Evolutionary conservation across 768 basidiomycete species (phyloP).

Genomic region (Amanita pseudoporphyria): DNA sequence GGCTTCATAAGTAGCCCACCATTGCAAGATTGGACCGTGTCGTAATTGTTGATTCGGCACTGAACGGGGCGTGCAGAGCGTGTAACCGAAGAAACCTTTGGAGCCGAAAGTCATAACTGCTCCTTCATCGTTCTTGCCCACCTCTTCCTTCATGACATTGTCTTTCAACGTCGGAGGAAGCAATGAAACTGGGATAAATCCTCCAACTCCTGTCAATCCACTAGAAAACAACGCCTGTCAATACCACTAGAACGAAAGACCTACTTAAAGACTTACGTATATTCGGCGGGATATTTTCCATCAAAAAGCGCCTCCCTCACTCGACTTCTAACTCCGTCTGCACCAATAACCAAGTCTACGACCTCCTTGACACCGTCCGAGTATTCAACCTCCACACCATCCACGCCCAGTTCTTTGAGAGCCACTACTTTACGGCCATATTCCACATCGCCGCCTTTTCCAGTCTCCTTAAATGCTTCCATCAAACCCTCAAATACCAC

Average conservation of each 20-base stretch:
- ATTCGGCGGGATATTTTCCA: conserved; percentile 10
- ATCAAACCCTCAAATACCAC: conserved; percentile 5
- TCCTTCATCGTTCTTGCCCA: conserved; percentile 13
- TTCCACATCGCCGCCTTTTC: not conserved
- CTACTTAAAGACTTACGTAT: conserved; percentile 11
- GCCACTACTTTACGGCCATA: conserved; percentile 3
- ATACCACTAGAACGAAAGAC: not conserved
- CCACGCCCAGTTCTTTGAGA: not conserved
- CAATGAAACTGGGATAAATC: conserved; percentile 24
- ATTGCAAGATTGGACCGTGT: conserved; percentile 19
- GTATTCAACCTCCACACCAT: conserved; percentile 3
- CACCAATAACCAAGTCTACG: conserved; percentile 4
- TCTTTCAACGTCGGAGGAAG: conserved; percentile 19
- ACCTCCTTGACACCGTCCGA: not conserved
- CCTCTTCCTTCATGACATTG: conserved; percentile 11
- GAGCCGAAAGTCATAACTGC: conserved; percentile 29
- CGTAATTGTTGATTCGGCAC: not conserved
- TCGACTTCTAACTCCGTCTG: conserved; percentile 4
- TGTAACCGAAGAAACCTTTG: conserved; percentile 30
- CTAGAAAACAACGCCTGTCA: conserved; percentile 12
- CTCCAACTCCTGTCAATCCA: conserved; percentile 27
- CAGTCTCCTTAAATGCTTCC: not conserved
- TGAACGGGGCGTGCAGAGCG: conserved; percentile 14
- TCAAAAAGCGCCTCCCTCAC: conserved; percentile 1
- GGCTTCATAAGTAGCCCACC: conserved; percentile 33